Base-by-base conservation (phyloP, 2,329 filamentous ascomycete species). In the Fusarium longipes region DNA sequence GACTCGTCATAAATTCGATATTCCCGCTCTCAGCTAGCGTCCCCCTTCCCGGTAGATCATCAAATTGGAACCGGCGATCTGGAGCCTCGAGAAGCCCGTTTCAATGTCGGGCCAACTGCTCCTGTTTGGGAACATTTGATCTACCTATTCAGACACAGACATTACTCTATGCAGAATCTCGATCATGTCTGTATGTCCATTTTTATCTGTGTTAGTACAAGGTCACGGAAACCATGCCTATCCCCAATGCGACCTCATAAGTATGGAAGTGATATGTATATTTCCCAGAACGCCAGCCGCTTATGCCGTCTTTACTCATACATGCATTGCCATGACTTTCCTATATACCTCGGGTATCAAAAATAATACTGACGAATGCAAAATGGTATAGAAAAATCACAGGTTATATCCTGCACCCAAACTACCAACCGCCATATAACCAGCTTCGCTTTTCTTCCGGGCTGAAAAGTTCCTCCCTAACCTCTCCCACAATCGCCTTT, bases 391-490 rank as follows among this genome's bases (percentile, higher is more conserved):
- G 22, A 65, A 40, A 58, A 38, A 8, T 40, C 17, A 44, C 36
- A 14, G 20, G 24, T 24, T 40, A 39, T n/a, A 11, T 17, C 54
- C 8, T 12, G 17, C 29, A 6, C 32, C 29, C 45, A 18, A 33
- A 43, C 51, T 55, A 64, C 44, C 64, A 65, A 18, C 56, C 48
- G 6, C 66, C 57, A 12, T 60, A 68, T n/a, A 68, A 43, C 71
- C 71, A 73, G 8, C 61, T 52, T 32, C 51, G 40, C 39, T 57
- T 66, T 29, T 39, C 45, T 49, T 65, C 39, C 15, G 38, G 29
- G 36, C 43, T 36, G 56, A 80, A 73, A 39, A 77, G 52, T n/a
- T 70, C 51, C 29, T 71, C 56, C 29, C 65, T 52, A 4, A 77
- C 58, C 2, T 67, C 57, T 12, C 65, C 50, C 18, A 68, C 58